Conservation (phyloP, 1,284 basidiomycete species). For the Heterobasidion parviporum region DNA sequence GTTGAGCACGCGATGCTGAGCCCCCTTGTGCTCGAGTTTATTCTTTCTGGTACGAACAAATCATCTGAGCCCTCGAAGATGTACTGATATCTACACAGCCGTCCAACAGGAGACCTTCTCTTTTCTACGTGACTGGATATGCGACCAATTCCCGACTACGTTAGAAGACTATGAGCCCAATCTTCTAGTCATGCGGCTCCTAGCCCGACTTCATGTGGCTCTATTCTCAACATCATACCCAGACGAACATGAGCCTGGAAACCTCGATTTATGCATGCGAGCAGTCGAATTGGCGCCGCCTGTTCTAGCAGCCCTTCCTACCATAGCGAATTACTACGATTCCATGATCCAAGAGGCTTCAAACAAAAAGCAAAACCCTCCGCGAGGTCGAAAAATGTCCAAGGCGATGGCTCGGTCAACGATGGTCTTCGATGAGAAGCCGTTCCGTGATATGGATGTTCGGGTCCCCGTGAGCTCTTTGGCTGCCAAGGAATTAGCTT, state of each 20-base stretch:
- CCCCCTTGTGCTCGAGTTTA: conserved; percentile 6
- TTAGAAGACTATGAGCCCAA: not conserved
- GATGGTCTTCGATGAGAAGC: not conserved
- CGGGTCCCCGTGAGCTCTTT: not conserved
- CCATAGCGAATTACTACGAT: not conserved
- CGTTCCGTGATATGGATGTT: not conserved
- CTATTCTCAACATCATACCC: not conserved
- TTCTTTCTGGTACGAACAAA: conserved; percentile 5
- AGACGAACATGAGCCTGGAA: not conserved
- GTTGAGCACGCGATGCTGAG: conserved; percentile 1
- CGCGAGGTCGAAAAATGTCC: not conserved
- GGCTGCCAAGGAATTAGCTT: not conserved
- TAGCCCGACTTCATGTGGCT: not conserved
- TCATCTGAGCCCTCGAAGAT: not conserved
- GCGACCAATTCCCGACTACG: conserved; percentile 1
- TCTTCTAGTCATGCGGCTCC: not conserved
- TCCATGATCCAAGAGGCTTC: not conserved
- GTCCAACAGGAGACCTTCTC: not conserved
- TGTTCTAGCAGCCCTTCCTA: not conserved
- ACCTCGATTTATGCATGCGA: not conserved
- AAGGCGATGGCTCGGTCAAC: not conserved
- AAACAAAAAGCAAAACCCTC: not conserved
- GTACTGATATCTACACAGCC: conserved; percentile 2
- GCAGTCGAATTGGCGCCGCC: not conserved
- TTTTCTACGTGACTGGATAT: not conserved